A percentile compares a stretch with the other conserved stretches of the same genome.
These are phyloP conservation scores for Cutaneotrichosporon cavernicola DNA, from an alignment of 1,284 basidiomycete species.

Conservation along the genomic window DNA sequence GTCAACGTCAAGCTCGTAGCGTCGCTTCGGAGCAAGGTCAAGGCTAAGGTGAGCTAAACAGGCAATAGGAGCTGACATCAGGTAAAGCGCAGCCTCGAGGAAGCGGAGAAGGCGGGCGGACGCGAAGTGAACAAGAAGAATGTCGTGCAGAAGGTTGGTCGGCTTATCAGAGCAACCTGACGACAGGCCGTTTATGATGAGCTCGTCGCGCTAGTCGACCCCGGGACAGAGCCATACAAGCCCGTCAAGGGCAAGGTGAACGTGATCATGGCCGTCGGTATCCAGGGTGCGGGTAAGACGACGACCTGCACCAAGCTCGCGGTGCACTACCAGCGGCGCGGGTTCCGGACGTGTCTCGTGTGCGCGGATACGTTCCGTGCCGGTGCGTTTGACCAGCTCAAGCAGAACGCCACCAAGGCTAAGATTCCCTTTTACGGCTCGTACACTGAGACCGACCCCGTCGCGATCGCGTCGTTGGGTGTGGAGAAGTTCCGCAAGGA, in stretches of 20 bases:
- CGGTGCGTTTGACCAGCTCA: conserved; percentile 92
- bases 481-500: conserved; percentile 97
- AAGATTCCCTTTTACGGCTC: conserved; percentile 99
- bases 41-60: conserved; percentile 67
- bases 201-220: conserved; percentile 90
- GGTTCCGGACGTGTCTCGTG: conserved; percentile 96
- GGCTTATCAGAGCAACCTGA: neutral
- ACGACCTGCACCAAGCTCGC: conserved; percentile 97
- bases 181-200: conserved; percentile 91
- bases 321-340: conserved; percentile 94
- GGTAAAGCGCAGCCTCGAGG: conserved; percentile 56
- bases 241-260: conserved; percentile 93
- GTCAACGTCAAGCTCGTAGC: conserved; percentile 97
- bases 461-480: conserved; percentile 88
- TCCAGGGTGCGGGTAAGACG: conserved; percentile 97
- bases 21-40: conserved; percentile 82
- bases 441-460: conserved; percentile 98
- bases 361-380: conserved; percentile 99
- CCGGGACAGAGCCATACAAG: conserved; percentile 90
- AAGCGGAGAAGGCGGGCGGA: conserved; percentile 70
- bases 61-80: conserved; percentile 12
- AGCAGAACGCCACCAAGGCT: conserved; percentile 93
- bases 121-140: conserved; percentile 80
- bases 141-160: conserved; percentile 77
- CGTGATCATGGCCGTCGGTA: conserved; percentile 96